Conservation (phyloP, 2,329 filamentous ascomycete genomes). For the Phialophora chinensis region DNA sequence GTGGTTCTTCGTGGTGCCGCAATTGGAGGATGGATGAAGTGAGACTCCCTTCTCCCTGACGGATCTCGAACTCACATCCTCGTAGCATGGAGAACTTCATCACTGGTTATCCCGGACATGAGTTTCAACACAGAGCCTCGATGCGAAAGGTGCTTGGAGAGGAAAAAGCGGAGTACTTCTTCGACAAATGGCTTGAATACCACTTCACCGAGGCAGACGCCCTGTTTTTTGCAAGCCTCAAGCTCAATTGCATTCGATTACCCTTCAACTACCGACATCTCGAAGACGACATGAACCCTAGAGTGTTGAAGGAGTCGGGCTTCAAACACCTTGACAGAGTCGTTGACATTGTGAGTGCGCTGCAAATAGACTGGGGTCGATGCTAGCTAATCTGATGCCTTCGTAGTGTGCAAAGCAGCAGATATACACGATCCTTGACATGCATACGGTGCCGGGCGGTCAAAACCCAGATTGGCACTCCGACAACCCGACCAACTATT, state of each 20-base stretch:
- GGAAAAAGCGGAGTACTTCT: conserved; percentile 66
- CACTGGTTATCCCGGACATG: conserved; percentile 64
- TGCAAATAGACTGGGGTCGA: background rate
- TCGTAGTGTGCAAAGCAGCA: conserved; percentile 50
- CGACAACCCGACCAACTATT: conserved; percentile 54
- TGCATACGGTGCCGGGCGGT: conserved; percentile 57
- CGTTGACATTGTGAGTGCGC: conserved; percentile 44
- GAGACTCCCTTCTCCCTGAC: background rate
- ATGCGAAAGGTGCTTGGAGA: conserved; percentile 59
- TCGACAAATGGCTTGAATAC: conserved; percentile 62
- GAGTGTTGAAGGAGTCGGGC: conserved; percentile 51
- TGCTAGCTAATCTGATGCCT: background rate
- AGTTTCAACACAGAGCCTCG: conserved; percentile 61
- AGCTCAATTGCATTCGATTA: conserved; percentile 64
- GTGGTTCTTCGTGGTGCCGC: conserved; percentile 53
- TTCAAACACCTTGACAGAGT: conserved; percentile 57
- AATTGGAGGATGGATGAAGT: conserved; percentile 55
- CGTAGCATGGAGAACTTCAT: conserved; percentile 65
- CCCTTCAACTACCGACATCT: conserved; percentile 66
- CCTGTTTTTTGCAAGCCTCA: conserved; percentile 61
- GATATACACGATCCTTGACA: conserved; percentile 59
- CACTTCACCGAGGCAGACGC: conserved; percentile 67
- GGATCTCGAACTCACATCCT: background rate
- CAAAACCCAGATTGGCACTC: conserved; percentile 60
- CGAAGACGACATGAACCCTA: conserved; percentile 55